These are phyloP conservation scores for Penicillium turbatum DNA, from an alignment of 495 filamentous ascomycete genomes.

Conservation along the genomic window DNA sequence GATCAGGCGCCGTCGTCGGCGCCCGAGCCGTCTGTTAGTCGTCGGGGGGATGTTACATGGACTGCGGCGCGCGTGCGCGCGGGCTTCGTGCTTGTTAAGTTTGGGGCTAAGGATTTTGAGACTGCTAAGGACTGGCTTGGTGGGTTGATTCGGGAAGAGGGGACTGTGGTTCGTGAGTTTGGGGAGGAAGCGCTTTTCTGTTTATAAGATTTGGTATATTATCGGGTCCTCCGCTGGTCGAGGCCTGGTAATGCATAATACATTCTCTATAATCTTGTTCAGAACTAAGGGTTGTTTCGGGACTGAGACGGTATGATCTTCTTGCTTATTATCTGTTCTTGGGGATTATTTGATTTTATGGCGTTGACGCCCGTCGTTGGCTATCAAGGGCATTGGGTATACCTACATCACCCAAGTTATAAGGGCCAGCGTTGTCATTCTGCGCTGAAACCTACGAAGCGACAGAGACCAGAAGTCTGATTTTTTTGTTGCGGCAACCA, in stretches of 20 bases:
- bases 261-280: background rate
- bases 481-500: background rate
- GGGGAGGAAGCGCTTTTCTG: constrained; percentile 61
- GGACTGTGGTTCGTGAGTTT: constrained; percentile 53
- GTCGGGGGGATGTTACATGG: constrained; percentile 68
- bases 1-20: constrained; percentile 29
- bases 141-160: constrained; percentile 53
- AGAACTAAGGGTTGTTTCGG: background rate
- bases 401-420: background rate
- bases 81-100: constrained; percentile 86
- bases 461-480: background rate
- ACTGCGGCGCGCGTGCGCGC: constrained; percentile 73
- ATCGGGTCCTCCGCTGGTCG: constrained; percentile 5
- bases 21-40: constrained; percentile 29
- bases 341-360: constrained; percentile 2
- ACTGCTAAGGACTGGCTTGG: constrained; percentile 59
- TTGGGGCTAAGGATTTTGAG: constrained; percentile 61
- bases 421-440: background rate
- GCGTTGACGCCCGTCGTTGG: background rate
- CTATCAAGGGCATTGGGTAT: background rate
- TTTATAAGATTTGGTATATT: constrained; percentile 32
- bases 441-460: background rate
- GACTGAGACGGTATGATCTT: background rate
- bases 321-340: background rate
- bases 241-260: background rate